Conservation (phyloP, 768 basidiomycete species). For the Aureoboletus auriporus region DNA sequence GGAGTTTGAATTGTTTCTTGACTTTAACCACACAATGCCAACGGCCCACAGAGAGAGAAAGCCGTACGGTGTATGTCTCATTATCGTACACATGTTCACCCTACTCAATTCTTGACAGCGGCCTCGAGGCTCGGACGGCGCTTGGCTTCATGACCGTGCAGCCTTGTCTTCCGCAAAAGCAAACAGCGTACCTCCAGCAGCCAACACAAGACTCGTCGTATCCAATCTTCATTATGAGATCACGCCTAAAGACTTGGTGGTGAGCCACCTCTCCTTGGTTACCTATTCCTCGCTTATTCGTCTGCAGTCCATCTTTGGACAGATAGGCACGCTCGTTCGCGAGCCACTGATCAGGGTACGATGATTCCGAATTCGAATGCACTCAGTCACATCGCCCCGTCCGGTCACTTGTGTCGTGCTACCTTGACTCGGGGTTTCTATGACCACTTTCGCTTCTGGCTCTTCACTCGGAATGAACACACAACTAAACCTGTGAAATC, state of each 20-base stretch:
- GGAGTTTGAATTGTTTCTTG: no score
- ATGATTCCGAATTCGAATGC: conserved; percentile 43
- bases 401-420: conserved; percentile 33
- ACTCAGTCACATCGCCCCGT: conserved; percentile 30
- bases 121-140: conserved; percentile 55
- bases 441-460: conserved; percentile 42
- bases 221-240: conserved; percentile 92
- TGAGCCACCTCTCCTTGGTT: conserved; percentile 37
- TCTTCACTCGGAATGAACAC: conserved; percentile 34
- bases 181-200: conserved; percentile 22
- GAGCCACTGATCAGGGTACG: conserved; percentile 96
- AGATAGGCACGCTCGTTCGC: conserved; percentile 87
- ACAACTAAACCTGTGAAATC: conserved; percentile 57
- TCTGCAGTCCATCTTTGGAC: conserved; percentile 79
- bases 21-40: conserved; percentile 15
- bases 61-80: conserved; percentile 37
- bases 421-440: conserved; percentile 29
- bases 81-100: conserved; percentile 2
- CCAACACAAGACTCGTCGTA: conserved; percentile 64
- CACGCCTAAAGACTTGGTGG: conserved; percentile 82
- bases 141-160: conserved; percentile 77
- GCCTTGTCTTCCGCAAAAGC: conserved; percentile 35
- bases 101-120: conserved; percentile 39
- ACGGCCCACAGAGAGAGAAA: conserved; percentile 31
- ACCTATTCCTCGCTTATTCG: conserved; percentile 2